Evolutionary conservation across 108 stramenopile species (phyloP), one percentile per base, ranked within the genome.

Genomic region (Fistulifera solaris): DNA sequence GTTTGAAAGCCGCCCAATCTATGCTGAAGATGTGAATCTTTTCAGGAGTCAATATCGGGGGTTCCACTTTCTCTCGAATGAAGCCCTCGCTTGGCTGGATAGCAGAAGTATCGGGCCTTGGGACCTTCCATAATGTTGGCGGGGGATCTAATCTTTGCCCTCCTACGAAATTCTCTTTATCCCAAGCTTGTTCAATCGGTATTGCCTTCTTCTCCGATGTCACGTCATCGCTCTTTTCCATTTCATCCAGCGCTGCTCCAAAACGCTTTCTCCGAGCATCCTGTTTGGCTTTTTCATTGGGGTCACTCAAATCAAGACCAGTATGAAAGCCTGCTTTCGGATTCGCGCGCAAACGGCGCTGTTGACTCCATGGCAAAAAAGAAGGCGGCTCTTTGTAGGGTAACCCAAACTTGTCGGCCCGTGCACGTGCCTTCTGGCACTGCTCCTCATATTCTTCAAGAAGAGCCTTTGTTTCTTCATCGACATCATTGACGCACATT

Each of bases 1-100:
- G 87, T 62, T 89, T 89, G 72, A 89, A 89, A 14, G 83, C 78
- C 5, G 80, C 74, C 81, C 81, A 81, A 61, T 89, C 87, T 56
- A 83, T 85, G 40, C 72, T 65, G 50, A 77, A 89, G 11, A 89
- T 54, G 51, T 89, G 83, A 21, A 89, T 81, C 54, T 88, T 84
- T 40, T 76, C 76, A 5, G 78, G 74, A 2, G 65, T 63, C 54
- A 68, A 25, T 54, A 63, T 68, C 15, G 67, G 66, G 13, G 43
- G 19, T 6, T 57, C 39, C 31, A 35, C 3, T 27, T 52, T 56
- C 64, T 61, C 58, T 38, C 38, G 28, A 19, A 46, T 45, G n/a
- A 49, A 39, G 12, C 63, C 61, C 5, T 61, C 50, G 0, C 18
- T 51, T 24, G 18, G 22, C 7, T 53, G 38, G 41, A 61, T 38